These are phyloP conservation scores for Blepharisma stoltei DNA, from an alignment of 73 alveolate genomes.

Conservation along the genomic window DNA sequence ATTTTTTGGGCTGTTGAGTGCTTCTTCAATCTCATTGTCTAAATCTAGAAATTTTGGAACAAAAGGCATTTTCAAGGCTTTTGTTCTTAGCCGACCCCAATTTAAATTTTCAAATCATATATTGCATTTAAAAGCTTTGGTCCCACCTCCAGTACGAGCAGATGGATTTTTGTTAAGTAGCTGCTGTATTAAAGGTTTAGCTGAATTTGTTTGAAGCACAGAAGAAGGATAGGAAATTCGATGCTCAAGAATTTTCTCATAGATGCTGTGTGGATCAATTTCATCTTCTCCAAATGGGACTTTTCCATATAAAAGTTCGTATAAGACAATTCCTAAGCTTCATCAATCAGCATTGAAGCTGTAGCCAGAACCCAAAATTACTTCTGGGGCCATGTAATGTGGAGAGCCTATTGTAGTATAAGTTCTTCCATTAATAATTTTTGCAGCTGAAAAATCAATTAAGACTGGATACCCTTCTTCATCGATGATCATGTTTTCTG, in stretches of 20 bases:
- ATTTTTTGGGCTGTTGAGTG: background rate
- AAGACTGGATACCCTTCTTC: conserved; percentile 33
- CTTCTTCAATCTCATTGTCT: background rate
- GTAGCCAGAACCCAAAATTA: conserved; percentile 37
- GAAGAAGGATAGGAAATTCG: background rate
- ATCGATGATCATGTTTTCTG: conserved; percentile 41
- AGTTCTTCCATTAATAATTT: conserved; percentile 32
- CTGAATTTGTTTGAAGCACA: background rate
- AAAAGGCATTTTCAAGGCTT: background rate
- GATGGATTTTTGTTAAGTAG: conserved; percentile 12
- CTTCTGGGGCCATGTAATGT: conserved; percentile 41
- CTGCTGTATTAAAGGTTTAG: conserved; percentile 25
- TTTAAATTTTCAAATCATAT: background rate
- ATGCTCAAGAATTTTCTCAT: conserved; percentile 8
- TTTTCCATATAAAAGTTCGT: conserved; percentile 26
- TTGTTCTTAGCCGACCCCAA: conserved; percentile 4
- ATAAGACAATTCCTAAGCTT: conserved; percentile 34
- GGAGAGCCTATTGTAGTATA: conserved; percentile 38
- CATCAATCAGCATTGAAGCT: conserved; percentile 30
- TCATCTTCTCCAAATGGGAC: conserved; percentile 32
- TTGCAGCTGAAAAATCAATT: conserved; percentile 41
- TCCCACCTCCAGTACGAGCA: background rate
- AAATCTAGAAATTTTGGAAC: background rate
- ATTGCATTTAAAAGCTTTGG: background rate
- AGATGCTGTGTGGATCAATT: background rate